Evolutionary conservation across 1,284 basidiomycete genomes (phyloP).

Genomic region (Malassezia nana): DNA sequence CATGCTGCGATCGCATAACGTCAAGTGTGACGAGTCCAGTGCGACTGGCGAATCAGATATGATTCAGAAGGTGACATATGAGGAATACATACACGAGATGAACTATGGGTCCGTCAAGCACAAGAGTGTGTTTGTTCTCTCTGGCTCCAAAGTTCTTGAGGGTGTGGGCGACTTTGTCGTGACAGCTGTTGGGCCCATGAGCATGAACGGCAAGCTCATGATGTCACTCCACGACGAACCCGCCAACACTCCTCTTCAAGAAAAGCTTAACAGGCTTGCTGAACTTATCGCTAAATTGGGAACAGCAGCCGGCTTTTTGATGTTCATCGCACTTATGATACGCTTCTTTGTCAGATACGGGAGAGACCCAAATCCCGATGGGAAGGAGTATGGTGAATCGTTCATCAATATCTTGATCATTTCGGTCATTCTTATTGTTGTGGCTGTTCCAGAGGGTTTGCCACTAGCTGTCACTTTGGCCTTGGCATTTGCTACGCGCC

Average conservation of each 20-base stretch:
- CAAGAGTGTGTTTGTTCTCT: constrained; percentile 83
- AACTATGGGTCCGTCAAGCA: constrained; percentile 52
- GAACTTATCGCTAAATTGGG: constrained; percentile 89
- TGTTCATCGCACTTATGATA: constrained; percentile 82
- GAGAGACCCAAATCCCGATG: constrained; percentile 15
- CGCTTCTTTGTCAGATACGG: constrained; percentile 77
- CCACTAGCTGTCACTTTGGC: constrained; percentile 93
- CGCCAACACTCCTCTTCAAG: constrained; percentile 81
- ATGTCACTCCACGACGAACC: constrained; percentile 55
- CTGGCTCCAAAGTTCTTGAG: constrained; percentile 87
- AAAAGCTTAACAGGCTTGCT: constrained; percentile 83
- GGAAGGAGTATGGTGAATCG: constrained; percentile 70
- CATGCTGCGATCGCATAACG: constrained; percentile 81
- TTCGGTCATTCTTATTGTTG: constrained; percentile 84
- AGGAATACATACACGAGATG: constrained; percentile 57
- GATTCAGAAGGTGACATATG: constrained; percentile 75
- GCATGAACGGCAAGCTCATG: constrained; percentile 74
- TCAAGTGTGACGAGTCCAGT: constrained; percentile 90
- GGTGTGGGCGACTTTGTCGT: constrained; percentile 88
- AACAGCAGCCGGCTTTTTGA: constrained; percentile 65
- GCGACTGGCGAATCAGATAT: constrained; percentile 94
- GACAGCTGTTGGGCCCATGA: constrained; percentile 78
- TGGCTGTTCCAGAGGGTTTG: constrained; percentile 92
- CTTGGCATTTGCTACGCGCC: constrained; percentile 87
- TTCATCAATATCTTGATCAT: constrained; percentile 93